phyloP scores from a whole-genome alignment of 305 asterid genomes.

The Striga hermonthica region DNA sequence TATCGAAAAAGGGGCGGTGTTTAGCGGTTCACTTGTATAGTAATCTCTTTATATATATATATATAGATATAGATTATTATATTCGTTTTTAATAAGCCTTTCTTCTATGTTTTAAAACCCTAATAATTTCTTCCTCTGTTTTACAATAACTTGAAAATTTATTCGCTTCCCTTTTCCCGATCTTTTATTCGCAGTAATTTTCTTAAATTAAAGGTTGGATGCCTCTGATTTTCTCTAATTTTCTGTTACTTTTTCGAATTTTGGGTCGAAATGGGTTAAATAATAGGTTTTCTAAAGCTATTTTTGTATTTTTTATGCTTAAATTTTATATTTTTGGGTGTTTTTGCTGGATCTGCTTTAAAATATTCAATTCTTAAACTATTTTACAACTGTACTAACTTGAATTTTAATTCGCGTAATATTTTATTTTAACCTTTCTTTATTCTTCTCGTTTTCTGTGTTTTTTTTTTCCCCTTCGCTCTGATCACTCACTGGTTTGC shows the following conservation, averaged over 20 bases:
- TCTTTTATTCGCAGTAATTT: constrained; percentile 31
- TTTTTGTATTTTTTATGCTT: constrained; percentile 6
- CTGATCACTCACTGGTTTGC: neutral
- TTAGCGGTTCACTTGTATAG: no score
- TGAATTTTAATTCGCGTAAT: neutral
- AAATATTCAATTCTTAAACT: no score
- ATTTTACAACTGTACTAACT: constrained; percentile 23
- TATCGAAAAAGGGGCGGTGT: no score
- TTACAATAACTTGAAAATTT: constrained; percentile 30
- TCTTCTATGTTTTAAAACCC: constrained; percentile 39
- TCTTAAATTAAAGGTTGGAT: constrained; percentile 35
- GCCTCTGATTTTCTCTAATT: constrained; percentile 32
- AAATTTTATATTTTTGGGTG: constrained; percentile 21
- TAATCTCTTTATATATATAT: constrained; percentile 21
- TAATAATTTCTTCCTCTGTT: constrained; percentile 35
- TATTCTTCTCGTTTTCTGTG: neutral
- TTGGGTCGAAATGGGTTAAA: constrained; percentile 22
- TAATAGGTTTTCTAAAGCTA: constrained; percentile 20
- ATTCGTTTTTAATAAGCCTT: constrained; percentile 27
- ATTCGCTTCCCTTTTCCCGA: neutral
- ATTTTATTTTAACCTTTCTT: constrained; percentile 12
- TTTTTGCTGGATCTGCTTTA: constrained; percentile 34
- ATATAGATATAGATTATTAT: neutral
- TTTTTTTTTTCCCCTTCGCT: neutral
- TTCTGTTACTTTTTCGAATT: constrained; percentile 27